Conservation (phyloP, 2,329 filamentous ascomycete genomes). For the Diplodia seriata region DNA sequence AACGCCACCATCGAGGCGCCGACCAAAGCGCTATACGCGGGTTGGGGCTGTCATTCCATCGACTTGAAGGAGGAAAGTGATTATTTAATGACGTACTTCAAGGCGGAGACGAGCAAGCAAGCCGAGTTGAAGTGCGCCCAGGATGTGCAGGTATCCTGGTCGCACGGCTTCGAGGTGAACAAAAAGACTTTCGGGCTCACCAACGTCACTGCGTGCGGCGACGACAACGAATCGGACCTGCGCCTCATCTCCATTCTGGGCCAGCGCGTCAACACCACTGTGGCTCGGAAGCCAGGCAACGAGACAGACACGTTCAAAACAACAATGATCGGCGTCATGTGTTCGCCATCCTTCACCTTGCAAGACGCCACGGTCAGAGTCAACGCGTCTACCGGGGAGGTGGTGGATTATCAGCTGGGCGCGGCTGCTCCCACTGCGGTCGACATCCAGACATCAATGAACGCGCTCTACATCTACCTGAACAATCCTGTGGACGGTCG, state of each 20-base stretch:
- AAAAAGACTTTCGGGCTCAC: background rate
- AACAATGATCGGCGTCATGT: constrained; percentile 15
- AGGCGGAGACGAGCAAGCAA: constrained; percentile 4
- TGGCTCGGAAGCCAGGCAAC: background rate
- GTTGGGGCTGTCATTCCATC: constrained; percentile 10
- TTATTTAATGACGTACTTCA: background rate
- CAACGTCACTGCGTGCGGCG: constrained; percentile 19
- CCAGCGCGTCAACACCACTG: constrained; percentile 2
- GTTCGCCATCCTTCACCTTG: constrained; percentile 6
- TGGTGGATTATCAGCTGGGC: constrained; percentile 4
- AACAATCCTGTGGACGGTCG: constrained; percentile 26
- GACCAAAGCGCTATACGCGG: constrained; percentile 1
- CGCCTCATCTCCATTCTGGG: constrained; percentile 11
- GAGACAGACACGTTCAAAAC: background rate
- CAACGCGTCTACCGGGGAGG: constrained; percentile 14
- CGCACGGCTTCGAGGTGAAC: background rate
- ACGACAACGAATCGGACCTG: constrained; percentile 8
- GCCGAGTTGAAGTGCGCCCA: constrained; percentile 18
- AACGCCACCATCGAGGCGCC: constrained; percentile 19
- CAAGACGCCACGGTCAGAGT: constrained; percentile 14
- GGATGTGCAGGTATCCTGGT: background rate
- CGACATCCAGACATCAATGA: constrained; percentile 19
- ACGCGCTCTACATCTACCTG: constrained; percentile 25
- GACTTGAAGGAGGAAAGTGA: background rate
- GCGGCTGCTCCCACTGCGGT: background rate